Percentiles rank a stretch among this genome's conserved stretches.
phyloP scores from a whole-genome alignment of 2,329 filamentous ascomycete genomes.

The Pseudogymnoascus sp. region DNA sequence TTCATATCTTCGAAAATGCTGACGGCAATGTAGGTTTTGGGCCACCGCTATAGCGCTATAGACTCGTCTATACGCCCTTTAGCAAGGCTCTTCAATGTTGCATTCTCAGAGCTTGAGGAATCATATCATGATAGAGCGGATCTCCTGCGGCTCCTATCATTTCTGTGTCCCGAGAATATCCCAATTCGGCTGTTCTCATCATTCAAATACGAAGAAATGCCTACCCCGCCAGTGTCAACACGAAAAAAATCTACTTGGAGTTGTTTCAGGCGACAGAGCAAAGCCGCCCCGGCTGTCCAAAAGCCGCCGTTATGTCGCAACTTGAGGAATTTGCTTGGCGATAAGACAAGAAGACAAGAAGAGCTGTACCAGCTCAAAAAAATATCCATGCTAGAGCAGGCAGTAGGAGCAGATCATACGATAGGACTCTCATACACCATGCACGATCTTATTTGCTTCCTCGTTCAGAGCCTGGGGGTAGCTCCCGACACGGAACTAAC shows the following conservation, averaged over 20 bases:
- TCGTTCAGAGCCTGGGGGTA: not conserved
- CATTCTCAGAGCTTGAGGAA: not conserved
- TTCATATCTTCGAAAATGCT: not conserved
- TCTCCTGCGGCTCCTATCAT: not conserved
- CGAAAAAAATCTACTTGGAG: not conserved
- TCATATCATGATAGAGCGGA: not conserved
- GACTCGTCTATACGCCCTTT: not conserved
- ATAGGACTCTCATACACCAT: not conserved
- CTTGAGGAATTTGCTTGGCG: not conserved
- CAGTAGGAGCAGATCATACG: not conserved
- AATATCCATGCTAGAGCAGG: not conserved
- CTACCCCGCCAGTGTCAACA: not conserved
- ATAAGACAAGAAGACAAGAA: not conserved
- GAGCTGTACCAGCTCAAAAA: not conserved
- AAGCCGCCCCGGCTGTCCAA: not conserved
- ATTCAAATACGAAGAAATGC: not conserved
- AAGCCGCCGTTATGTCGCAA: not conserved
- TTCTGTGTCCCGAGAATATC: not conserved
- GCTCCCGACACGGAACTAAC: not conserved
- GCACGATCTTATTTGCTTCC: not conserved
- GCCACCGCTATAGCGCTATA: not conserved
- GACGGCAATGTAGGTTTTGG: not conserved
- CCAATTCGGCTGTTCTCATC: not conserved
- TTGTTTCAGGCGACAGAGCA: not conserved
- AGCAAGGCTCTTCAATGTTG: not conserved